A percentile compares a stretch with the other conserved stretches of the same genome.
Conservation (phyloP, 208 protist species). For the Wallacemonas sp. region DNA sequence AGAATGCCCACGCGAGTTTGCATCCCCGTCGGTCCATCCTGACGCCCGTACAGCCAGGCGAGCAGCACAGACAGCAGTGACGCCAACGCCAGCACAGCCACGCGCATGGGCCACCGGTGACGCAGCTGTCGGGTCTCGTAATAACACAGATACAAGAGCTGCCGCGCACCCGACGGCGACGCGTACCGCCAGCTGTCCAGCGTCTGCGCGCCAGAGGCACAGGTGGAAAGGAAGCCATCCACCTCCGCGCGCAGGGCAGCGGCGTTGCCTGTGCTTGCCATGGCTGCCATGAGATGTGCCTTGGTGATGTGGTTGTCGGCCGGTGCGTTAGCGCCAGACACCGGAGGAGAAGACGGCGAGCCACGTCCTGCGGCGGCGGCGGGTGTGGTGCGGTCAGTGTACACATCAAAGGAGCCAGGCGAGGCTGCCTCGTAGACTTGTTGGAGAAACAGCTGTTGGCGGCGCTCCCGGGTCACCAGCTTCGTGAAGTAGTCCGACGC, state of each 20-base stretch:
- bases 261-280: constrained; percentile 14
- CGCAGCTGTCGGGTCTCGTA: constrained; percentile 46
- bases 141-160: constrained; percentile 47
- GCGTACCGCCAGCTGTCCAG: constrained; percentile 24
- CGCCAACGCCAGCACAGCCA: constrained; percentile 16
- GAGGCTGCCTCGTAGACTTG: not conserved
- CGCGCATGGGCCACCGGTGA: constrained; percentile 26
- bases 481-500: not conserved
- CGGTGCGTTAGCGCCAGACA: no score
- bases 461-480: not conserved
- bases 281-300: not conserved
- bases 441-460: not conserved
- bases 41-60: constrained; percentile 51
- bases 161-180: constrained; percentile 23
- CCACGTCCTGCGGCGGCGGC: no score
- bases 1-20: constrained; percentile 68
- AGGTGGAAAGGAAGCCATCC: constrained; percentile 40
- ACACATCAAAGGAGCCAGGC: not conserved
- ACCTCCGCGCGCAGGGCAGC: constrained; percentile 23
- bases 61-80: constrained; percentile 29
- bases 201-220: constrained; percentile 30
- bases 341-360: no score
- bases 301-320: not conserved
- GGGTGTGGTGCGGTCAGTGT: not conserved
- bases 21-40: constrained; percentile 46